Evolutionary conservation across 192 early-diverging fungal species (phyloP).

Genomic region (Obelidium mucronatum): DNA sequence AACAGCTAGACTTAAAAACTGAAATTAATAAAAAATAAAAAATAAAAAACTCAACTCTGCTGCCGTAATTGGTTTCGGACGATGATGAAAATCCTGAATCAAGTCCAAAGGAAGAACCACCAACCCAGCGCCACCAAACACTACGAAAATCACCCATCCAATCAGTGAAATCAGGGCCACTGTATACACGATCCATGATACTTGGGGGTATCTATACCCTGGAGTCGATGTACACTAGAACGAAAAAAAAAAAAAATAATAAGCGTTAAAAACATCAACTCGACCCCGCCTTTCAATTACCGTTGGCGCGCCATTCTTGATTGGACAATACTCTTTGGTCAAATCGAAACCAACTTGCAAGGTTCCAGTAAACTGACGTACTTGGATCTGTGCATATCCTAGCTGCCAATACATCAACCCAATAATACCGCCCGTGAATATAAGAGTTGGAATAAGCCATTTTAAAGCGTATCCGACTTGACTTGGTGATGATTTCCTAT

Average conservation of each 20-base stretch:
- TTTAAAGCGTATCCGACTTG: slow-evolving; percentile 63
- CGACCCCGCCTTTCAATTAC: no score
- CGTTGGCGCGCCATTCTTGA: no score
- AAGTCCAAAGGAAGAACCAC: slow-evolving; percentile 60
- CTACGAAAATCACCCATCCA: slow-evolving; percentile 64
- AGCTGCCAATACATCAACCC: slow-evolving; percentile 56
- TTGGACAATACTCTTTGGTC: slow-evolving; percentile 39
- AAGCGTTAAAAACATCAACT: no score
- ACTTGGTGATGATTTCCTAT: slow-evolving; percentile 36
- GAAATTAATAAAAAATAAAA: neutral
- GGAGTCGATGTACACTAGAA: slow-evolving; percentile 38
- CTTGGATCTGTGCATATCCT: slow-evolving; percentile 54
- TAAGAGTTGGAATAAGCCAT: slow-evolving; percentile 59
- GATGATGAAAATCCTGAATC: slow-evolving; percentile 58
- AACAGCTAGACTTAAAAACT: slow-evolving; percentile 16
- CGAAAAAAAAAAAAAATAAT: no score
- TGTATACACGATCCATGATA: slow-evolving; percentile 61
- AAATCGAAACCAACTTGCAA: slow-evolving; percentile 27
- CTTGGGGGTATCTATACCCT: slow-evolving; percentile 48
- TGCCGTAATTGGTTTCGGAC: slow-evolving; percentile 62
- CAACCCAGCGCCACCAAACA: slow-evolving; percentile 68
- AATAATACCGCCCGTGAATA: slow-evolving; percentile 53
- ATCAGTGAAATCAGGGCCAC: slow-evolving; percentile 60
- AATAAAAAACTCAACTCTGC: slow-evolving; percentile 45
- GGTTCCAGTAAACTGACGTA: slow-evolving; percentile 32